Evolutionary conservation across 192 early-diverging fungal species (phyloP), one percentile per base, ranked within the genome.

Genomic region (Rhizoclosmatium sp.): DNA sequence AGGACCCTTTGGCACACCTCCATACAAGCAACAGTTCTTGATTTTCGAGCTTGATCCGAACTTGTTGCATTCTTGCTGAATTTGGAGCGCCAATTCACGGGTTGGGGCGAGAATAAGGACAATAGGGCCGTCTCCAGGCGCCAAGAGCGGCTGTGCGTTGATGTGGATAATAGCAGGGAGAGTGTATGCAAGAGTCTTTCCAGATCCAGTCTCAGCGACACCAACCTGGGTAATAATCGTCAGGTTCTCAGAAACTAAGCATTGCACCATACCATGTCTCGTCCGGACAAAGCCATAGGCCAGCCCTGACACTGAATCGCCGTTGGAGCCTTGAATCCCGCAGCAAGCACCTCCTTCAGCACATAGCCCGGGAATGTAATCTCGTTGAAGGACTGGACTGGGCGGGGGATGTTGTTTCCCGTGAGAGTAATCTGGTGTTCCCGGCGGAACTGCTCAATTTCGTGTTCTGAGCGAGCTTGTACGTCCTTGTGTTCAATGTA

Each of bases 291-390:
- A 3, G 97, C 97, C 97, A 98, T 98, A 12, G 97, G 97, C 97
- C 97, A 98, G 44, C 97, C 97, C 79, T 99, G 97, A 45, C 94
- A 90, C 86, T 99, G 97, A 71, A 99, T 99, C 48, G 95, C 83
- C 1, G 97, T 99, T 49, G 97, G 97, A 19, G 87, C 85, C 31
- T 88, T 85, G 86, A 98, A 99, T 3, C 96, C 96, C 62, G 93
- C 88, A 62, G 92, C 89, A 21, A 89, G 72, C 47, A 99, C 92
- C 85, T 97, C 97, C 60, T 91, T 85, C 76, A 98, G 87, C 21
- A 99, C 94, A 82, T 97, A 98, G 75, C 89, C 81, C 19, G 98
- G 97, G 80, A 99, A 98, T 45, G 92, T 92, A 23, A 96, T 94
- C 87, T 99, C 97, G 1, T 91, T 88, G 86, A 99, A 99, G 16